phyloP scores from a whole-genome alignment of 179 eudicot species.

The Corrigiola litoralis region DNA sequence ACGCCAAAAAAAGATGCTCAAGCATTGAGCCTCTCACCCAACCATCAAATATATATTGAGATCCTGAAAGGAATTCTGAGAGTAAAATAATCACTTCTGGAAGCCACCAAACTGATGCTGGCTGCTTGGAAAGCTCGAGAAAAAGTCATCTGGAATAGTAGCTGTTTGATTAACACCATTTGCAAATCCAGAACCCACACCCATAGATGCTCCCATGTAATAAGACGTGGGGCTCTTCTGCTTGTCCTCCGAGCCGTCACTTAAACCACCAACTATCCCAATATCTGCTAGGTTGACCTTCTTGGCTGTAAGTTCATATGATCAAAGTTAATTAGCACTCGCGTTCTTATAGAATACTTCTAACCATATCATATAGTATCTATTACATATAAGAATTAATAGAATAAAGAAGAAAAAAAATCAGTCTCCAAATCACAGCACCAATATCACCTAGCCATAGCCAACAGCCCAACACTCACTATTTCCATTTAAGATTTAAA shows the following conservation, averaged over 20 bases:
- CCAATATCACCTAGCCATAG: too few species aligned
- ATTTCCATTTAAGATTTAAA: too few species aligned
- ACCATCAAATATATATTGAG: constrained; percentile 13
- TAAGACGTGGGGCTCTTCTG: constrained; percentile 64
- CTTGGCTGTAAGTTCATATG: constrained; percentile 57
- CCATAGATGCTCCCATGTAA: constrained; percentile 87
- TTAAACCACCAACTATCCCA: constrained; percentile 78
- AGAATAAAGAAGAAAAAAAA: too few species aligned
- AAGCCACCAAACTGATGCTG: constrained; percentile 53
- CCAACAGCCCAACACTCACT: too few species aligned
- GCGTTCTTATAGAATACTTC: too few species aligned
- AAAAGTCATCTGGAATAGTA: constrained; percentile 44
- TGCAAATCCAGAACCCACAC: constrained; percentile 52
- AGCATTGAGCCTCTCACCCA: constrained; percentile 3
- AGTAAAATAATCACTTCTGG: constrained; percentile 42
- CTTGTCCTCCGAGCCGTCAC: constrained; percentile 54
- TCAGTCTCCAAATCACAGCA: too few species aligned
- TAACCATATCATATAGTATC: too few species aligned
- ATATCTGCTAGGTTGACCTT: constrained; percentile 78
- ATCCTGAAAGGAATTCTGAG: constrained; percentile 11
- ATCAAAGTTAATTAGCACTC: not conserved
- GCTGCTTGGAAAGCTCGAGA: constrained; percentile 52
- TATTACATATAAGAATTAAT: too few species aligned
- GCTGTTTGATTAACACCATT: constrained; percentile 40
- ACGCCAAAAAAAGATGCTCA: constrained; percentile 12